Base-by-base conservation (phyloP, 2,329 filamentous ascomycete species). In the Fusarium siculi region DNA sequence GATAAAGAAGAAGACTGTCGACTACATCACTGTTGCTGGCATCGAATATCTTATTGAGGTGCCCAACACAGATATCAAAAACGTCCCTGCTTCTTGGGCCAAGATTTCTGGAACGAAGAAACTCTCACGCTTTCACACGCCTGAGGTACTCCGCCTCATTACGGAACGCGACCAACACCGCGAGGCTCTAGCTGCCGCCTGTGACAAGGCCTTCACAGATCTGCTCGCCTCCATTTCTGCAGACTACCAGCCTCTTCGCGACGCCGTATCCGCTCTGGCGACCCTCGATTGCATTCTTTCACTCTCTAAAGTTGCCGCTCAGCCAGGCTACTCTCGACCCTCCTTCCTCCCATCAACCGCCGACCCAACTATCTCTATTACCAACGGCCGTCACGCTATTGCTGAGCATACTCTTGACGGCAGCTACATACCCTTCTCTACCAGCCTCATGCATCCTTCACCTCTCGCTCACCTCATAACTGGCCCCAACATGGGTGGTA, bases 401-500 rank as follows among this genome's bases (percentile, higher is more conserved):
- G 95, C 97, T 50, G 96, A 99, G 81, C 95, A 97, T 79, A 90
- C 96, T 16, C 88, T 98, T 10, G 88, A 96, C 8, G 90, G 93
- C 74, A 88, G 90, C 57, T 99, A 98, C 82, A 97, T 99, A 65
- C 96, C 96, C 52, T 99, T 99, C 82, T 90, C 93, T 77, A 93
- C 94, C 16, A 84, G 89, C 5, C 89, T 98, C 52, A 87, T 90
- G n/a, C 88, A 90, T 7, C 87, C 90, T 3, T 80, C 86, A 2
- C 89, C 90, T 0, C 88, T 93, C 10, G 94, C 94, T 5, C 89
- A 98, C 75, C 91, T 98, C 63, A 92, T 99, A 77, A 99, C 96
- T 0, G 96, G 96, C 0, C 96, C 96, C 36, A 99, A 99, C 84
- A 99, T 99, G 96, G 96, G 96, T 77, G 96, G 96, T 63, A 99